Percentiles rank a stretch among this genome's conserved stretches.
phyloP scores from a whole-genome alignment of 768 basidiomycete genomes.

The Saitozyma podzolica region DNA sequence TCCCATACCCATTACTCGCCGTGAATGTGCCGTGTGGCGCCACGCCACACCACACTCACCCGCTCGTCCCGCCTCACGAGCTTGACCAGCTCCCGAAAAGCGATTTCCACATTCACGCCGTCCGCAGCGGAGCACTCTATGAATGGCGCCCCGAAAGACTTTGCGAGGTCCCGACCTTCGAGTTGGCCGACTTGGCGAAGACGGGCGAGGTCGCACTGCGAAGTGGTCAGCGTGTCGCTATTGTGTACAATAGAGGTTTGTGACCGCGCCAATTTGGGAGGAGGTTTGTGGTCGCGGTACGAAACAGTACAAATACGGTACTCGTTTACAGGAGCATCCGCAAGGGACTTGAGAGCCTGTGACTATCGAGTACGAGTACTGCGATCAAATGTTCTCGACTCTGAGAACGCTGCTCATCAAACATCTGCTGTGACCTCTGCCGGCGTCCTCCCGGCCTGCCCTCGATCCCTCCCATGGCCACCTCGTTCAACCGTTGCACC shows the following conservation, averaged over 20 bases:
- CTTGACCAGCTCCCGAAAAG: constrained; percentile 55
- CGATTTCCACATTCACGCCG: constrained; percentile 57
- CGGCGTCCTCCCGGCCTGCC: too few species aligned
- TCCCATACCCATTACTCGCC: too few species aligned
- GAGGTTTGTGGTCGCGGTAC: background rate
- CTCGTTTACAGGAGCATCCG: too few species aligned
- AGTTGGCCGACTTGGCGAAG: constrained; percentile 36
- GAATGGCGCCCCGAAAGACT: constrained; percentile 52
- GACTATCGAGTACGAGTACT: too few species aligned
- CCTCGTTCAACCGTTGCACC: too few species aligned
- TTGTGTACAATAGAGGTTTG: background rate
- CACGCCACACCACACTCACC: constrained; percentile 45
- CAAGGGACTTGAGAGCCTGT: too few species aligned
- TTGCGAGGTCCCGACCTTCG: constrained; percentile 49
- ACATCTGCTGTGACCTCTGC: too few species aligned
- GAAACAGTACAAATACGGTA: background rate
- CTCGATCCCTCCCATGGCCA: too few species aligned
- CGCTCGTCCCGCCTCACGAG: constrained; percentile 55
- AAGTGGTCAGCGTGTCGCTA: constrained; percentile 27
- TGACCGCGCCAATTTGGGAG: too few species aligned
- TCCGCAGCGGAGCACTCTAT: constrained; percentile 58
- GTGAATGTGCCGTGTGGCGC: too few species aligned
- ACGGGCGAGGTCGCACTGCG: constrained; percentile 38
- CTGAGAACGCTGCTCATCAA: too few species aligned
- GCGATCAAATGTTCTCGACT: too few species aligned